These are phyloP conservation scores for Porodaedalea pini DNA, from an alignment of 1,284 basidiomycete species.

Conservation along the genomic window DNA sequence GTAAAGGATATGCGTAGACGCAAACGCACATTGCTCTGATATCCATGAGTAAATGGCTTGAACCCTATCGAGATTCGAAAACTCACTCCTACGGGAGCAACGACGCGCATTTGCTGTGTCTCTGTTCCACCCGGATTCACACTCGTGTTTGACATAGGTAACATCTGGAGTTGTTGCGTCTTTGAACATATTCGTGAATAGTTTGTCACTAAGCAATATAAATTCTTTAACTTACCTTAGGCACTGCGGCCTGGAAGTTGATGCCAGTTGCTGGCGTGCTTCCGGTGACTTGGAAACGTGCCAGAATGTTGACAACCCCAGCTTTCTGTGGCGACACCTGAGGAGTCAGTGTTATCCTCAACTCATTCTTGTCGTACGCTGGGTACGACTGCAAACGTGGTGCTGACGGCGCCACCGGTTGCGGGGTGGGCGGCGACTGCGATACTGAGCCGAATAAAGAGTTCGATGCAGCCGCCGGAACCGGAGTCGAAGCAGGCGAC, in stretches of 20 bases:
- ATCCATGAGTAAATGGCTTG: background rate
- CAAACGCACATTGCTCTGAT: slow-evolving; percentile 78
- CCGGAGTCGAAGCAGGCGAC: slow-evolving; percentile 26
- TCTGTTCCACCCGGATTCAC: slow-evolving; percentile 78
- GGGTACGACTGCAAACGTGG: slow-evolving; percentile 70
- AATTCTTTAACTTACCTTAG: slow-evolving; percentile 61
- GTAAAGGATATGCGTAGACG: slow-evolving; percentile 82
- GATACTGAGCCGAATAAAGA: slow-evolving; percentile 15
- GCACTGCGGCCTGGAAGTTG: slow-evolving; percentile 97
- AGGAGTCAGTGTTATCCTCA: slow-evolving; percentile 88
- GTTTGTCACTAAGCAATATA: background rate
- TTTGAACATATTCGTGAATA: slow-evolving; percentile 32
- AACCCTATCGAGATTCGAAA: background rate
- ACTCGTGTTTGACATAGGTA: slow-evolving; percentile 88
- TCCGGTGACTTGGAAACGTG: slow-evolving; percentile 77
- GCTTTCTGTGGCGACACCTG: slow-evolving; percentile 75
- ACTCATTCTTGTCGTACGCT: slow-evolving; percentile 89
- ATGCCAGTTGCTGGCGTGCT: slow-evolving; percentile 53
- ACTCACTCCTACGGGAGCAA: slow-evolving; percentile 84
- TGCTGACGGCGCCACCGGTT: slow-evolving; percentile 36
- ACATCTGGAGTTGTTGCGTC: slow-evolving; percentile 98
- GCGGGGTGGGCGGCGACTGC: slow-evolving; percentile 27
- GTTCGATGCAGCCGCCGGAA: slow-evolving; percentile 27
- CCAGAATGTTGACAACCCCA: slow-evolving; percentile 87
- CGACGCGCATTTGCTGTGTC: slow-evolving; percentile 93